phyloP scores from a whole-genome alignment of 305 asterid genomes.

The Solanum hybrid region DNA sequence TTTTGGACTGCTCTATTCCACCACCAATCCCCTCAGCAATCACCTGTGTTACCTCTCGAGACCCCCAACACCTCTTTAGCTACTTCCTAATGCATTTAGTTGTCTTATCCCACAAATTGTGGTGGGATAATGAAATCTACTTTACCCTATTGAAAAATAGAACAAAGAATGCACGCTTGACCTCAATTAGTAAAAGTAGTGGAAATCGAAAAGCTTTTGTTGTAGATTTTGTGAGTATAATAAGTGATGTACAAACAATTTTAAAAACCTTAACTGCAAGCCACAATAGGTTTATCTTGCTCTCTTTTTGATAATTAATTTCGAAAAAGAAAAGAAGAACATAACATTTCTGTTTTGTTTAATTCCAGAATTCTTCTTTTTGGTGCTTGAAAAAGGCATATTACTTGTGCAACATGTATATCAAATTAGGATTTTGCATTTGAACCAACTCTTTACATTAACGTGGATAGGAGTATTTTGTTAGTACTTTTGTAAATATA shows the following conservation, averaged over 20 bases:
- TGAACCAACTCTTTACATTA: background rate
- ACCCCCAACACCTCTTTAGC: background rate
- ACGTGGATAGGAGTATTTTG: background rate
- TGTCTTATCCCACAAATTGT: background rate
- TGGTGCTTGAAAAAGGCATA: background rate
- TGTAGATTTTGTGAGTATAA: background rate
- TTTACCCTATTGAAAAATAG: background rate
- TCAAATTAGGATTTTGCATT: background rate
- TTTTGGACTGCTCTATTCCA: background rate
- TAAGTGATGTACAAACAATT: background rate
- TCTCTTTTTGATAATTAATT: background rate
- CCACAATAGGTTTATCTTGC: background rate
- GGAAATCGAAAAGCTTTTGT: background rate
- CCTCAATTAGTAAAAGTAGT: background rate
- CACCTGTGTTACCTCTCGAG: background rate
- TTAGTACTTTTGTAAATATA: background rate
- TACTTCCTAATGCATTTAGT: background rate
- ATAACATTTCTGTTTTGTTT: background rate
- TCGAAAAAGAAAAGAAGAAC: background rate
- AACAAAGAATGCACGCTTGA: background rate
- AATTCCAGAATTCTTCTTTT: background rate
- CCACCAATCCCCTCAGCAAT: background rate
- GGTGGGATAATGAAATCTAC: background rate
- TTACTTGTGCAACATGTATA: background rate
- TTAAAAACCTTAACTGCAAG: background rate